phyloP scores from a whole-genome alignment of 2,329 filamentous ascomycete species.

The Stachybotrys echinatus region DNA sequence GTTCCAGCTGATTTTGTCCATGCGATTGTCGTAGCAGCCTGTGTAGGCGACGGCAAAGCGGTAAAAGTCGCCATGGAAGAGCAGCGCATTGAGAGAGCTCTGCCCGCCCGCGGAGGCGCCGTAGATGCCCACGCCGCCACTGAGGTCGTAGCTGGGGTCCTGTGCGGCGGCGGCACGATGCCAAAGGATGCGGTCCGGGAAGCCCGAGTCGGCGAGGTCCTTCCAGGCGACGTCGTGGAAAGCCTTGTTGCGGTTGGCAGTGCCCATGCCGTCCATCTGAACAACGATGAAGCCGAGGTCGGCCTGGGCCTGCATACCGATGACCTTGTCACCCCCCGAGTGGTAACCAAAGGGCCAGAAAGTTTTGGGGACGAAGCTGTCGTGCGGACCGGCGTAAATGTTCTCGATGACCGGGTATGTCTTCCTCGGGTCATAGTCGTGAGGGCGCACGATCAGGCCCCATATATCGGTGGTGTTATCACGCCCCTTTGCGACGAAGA shows the following conservation, averaged over 20 bases:
- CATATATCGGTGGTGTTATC: slow-evolving; percentile 18
- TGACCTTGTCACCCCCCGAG: slow-evolving; percentile 8
- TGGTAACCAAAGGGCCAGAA: slow-evolving; percentile 11
- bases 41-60: slow-evolving; percentile 18
- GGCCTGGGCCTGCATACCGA: slow-evolving; percentile 10
- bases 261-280: slow-evolving; percentile 24
- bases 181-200: slow-evolving; percentile 23
- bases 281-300: slow-evolving; percentile 23
- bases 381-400: slow-evolving; percentile 22
- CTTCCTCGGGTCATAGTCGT: slow-evolving; percentile 14
- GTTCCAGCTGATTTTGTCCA: slow-evolving; percentile 25
- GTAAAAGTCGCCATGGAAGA: slow-evolving; percentile 22
- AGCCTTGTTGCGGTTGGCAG: slow-evolving; percentile 20
- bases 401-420: slow-evolving; percentile 21
- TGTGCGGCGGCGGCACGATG: slow-evolving; percentile 17
- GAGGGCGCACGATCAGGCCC: slow-evolving; percentile 19
- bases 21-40: slow-evolving; percentile 24
- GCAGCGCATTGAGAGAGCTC: slow-evolving; percentile 17
- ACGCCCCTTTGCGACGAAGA: slow-evolving; percentile 17
- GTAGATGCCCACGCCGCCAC: slow-evolving; percentile 20
- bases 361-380: slow-evolving; percentile 16
- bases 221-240: slow-evolving; percentile 25
- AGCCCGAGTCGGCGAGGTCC: slow-evolving; percentile 19
- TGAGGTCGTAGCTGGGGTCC: slow-evolving; percentile 20
- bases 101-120: slow-evolving; percentile 24